Base-by-base conservation (phyloP, 2,329 filamentous ascomycete genomes). In the Calonectria leucothoes region DNA sequence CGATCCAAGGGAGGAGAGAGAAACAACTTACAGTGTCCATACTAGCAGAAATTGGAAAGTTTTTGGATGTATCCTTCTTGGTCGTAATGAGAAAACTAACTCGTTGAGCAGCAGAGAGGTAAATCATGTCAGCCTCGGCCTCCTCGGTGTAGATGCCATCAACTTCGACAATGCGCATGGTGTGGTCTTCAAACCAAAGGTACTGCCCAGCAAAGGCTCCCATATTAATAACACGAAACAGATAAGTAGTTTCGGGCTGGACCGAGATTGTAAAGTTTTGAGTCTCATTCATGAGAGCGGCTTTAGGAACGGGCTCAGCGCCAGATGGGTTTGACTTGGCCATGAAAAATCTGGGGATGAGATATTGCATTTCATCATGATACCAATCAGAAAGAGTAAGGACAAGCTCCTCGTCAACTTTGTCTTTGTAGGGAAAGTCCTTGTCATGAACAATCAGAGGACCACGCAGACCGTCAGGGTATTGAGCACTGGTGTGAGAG, bases 351-450 rank as follows among this genome's bases (percentile, higher is more conserved):
- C 73, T 71, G 3, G 83, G 81, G 14, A 90, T 84, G 64, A 91
- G 83, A 15, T 83, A 81, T 11, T 82, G 79, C 84, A 91, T 89
- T 77, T 89, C 83, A 39, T 90, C 87, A 74, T 95, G 93, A 78
- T 95, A 94, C 93, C 93, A 89, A 82, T 95, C 93, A 0, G 91
- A 92, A 23, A 94, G 84, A 0, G 91, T 93, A 31, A 95, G 78
- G 10, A 92, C 85, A 29, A 92, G 79, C 83, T 94, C 92, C 70
- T 93, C 88, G 65, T 94, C 91, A 70, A 90, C 92, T 25, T 89
- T 81, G 51, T 85, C 85, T 33, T 84, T 83, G 81, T 91, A 93
- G 0, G 92, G 92, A n/a, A 87, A 85, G 0, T 89, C 81, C 1
- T 88, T 88, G 79, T 94, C 93, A 64, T 93, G 90, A 25, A 94